phyloP scores from a whole-genome alignment of 1,284 basidiomycete species.

The Fomitopsis palustris region DNA sequence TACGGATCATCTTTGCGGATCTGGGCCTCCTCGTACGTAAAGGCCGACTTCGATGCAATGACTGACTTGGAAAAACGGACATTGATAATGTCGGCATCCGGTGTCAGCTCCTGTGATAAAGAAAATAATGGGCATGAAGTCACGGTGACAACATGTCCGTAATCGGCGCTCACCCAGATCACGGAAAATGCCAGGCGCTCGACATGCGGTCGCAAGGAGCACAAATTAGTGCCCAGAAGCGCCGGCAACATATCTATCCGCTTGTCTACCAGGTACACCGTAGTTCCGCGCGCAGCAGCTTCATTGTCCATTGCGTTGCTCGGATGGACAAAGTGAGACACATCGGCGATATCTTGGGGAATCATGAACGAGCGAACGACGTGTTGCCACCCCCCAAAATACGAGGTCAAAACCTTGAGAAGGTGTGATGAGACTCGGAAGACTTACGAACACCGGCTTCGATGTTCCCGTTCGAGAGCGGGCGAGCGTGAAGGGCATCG shows the following conservation, averaged over 20 bases:
- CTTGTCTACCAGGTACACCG: slow-evolving; percentile 98
- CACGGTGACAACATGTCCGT: slow-evolving; percentile 1
- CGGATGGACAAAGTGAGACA: slow-evolving; percentile 92
- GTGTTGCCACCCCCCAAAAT: not conserved
- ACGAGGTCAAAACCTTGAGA: not conserved
- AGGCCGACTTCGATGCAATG: slow-evolving; percentile 94
- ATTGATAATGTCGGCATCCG: slow-evolving; percentile 86
- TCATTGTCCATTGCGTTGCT: slow-evolving; percentile 98
- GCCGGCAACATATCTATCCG: slow-evolving; percentile 98
- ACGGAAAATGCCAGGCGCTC: slow-evolving; percentile 95
- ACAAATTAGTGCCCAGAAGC: slow-evolving; percentile 94
- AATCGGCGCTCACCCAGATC: slow-evolving; percentile 75
- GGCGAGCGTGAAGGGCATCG: slow-evolving; percentile 94
- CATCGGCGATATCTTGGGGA: slow-evolving; percentile 91
- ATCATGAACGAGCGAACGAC: not conserved
- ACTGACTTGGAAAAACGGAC: slow-evolving; percentile 95
- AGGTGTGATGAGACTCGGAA: not conserved
- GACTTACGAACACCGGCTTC: slow-evolving; percentile 96
- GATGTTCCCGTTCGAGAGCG: slow-evolving; percentile 90
- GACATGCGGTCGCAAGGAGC: slow-evolving; percentile 90
- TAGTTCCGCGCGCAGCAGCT: slow-evolving; percentile 93
- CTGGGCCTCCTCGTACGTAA: slow-evolving; percentile 98
- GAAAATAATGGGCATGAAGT: not conserved
- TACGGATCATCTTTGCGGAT: slow-evolving; percentile 89
- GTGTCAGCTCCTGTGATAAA: slow-evolving; percentile 71